Percentiles rank a stretch among this genome's conserved stretches.
These are phyloP conservation scores for Tricholoma bakamatsutake DNA, from an alignment of 768 basidiomycete species.

Conservation along the genomic window DNA sequence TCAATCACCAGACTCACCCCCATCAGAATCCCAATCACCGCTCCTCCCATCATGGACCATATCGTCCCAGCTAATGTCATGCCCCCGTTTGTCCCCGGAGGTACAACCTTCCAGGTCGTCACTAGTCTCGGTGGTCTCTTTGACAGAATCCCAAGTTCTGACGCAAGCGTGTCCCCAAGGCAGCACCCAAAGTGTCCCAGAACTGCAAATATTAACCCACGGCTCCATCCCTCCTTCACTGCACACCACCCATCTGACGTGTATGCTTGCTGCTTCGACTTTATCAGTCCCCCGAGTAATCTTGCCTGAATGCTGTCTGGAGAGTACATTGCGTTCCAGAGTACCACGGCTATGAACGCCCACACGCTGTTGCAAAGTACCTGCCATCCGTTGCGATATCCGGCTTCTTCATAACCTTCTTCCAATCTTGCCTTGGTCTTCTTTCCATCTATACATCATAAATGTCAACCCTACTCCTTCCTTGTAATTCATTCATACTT, in stretches of 20 bases:
- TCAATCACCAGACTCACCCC: constrained; percentile 54
- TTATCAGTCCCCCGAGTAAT: constrained; percentile 18
- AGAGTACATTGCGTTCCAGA: constrained; percentile 61
- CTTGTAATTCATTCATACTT: constrained; percentile 17
- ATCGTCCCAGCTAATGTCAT: constrained; percentile 71
- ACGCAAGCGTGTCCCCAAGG: constrained; percentile 88
- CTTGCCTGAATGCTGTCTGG: constrained; percentile 34
- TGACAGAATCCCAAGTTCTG: constrained; percentile 88
- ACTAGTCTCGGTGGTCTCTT: constrained; percentile 62
- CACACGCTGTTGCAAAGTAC: constrained; percentile 77
- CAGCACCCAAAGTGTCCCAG: constrained; percentile 88
- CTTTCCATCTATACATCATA: constrained; percentile 54
- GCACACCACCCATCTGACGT: constrained; percentile 56
- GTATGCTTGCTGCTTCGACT: constrained; percentile 27
- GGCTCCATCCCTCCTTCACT: constrained; percentile 49
- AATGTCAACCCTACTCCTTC: background rate
- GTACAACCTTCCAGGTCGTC: constrained; percentile 70
- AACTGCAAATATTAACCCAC: constrained; percentile 53
- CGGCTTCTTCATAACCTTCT: constrained; percentile 67
- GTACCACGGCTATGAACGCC: constrained; percentile 49
- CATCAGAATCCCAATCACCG: constrained; percentile 61
- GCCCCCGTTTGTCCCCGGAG: constrained; percentile 89
- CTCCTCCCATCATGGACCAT: constrained; percentile 69
- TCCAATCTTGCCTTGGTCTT: constrained; percentile 69
- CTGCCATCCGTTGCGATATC: constrained; percentile 74